A percentile compares a stretch with the other conserved stretches of the same genome.
Evolutionary conservation across 768 basidiomycete species (phyloP).

Genomic region (Tricholoma flavovirens): DNA sequence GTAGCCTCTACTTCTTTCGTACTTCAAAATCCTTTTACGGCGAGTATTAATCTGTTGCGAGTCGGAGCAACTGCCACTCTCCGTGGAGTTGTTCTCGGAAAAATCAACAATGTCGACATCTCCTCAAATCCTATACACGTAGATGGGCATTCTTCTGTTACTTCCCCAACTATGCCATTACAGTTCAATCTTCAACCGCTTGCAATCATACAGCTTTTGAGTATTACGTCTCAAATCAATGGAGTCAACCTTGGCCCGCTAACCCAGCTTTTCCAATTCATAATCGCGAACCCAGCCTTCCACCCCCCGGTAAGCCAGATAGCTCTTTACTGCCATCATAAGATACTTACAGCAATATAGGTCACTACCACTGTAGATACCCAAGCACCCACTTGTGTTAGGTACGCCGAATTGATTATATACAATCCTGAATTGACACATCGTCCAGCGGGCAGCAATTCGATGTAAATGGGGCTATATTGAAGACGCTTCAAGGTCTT

Average conservation of each 20-base stretch:
- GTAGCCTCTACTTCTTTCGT: conserved; percentile 53
- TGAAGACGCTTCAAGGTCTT: conserved; percentile 55
- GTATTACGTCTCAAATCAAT: conserved; percentile 44
- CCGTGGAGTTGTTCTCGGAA: conserved; percentile 50
- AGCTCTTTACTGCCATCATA: not conserved
- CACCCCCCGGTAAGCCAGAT: conserved; percentile 41
- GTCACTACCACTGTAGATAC: conserved; percentile 51
- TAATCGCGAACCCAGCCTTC: conserved; percentile 43
- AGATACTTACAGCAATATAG: conserved; percentile 22
- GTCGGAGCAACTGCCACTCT: conserved; percentile 51
- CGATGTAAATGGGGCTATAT: conserved; percentile 52
- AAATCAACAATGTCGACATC: conserved; percentile 48
- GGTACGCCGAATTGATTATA: conserved; percentile 26
- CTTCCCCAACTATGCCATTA: conserved; percentile 53
- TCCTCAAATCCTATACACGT: conserved; percentile 56
- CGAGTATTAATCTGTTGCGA: conserved; percentile 58
- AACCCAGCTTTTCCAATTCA: conserved; percentile 46
- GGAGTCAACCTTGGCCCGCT: conserved; percentile 59
- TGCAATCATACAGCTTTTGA: conserved; percentile 54
- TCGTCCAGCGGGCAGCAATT: conserved; percentile 56
- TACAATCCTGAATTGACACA: conserved; percentile 2
- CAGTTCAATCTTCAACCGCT: conserved; percentile 59
- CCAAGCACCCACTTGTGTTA: conserved; percentile 50
- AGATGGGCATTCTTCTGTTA: conserved; percentile 50
- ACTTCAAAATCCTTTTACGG: conserved; percentile 66